Evolutionary conservation across 169 alveolate genomes (phyloP).

Genomic region (Plasmodium berghei): DNA sequence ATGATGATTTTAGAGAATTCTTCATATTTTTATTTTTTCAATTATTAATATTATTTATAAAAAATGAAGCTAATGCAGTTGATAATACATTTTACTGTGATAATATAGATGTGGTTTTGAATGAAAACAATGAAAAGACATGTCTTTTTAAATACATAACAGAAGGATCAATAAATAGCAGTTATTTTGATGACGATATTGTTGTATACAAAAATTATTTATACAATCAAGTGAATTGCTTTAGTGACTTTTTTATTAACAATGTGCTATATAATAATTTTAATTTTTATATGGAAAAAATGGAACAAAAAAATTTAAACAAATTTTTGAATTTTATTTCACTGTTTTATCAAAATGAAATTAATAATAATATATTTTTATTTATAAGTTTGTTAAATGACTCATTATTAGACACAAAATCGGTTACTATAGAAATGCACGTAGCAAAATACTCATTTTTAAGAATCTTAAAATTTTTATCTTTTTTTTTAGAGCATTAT

Average conservation of each 20-base stretch:
- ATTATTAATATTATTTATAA: conserved; percentile 56
- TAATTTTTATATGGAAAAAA: conserved; percentile 44
- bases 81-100: conserved; percentile 33
- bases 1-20: conserved; percentile 58
- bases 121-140: conserved; percentile 29
- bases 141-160: conserved; percentile 14
- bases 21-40: conserved; percentile 69
- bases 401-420: conserved; percentile 18
- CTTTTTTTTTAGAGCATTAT: conserved; percentile 68
- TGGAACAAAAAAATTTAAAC: conserved; percentile 50
- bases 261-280: conserved; percentile 55
- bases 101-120: conserved; percentile 12
- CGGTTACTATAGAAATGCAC: neutral
- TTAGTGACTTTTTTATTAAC: conserved; percentile 54
- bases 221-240: conserved; percentile 27
- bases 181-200: neutral
- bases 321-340: conserved; percentile 54
- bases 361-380: conserved; percentile 58
- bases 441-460: conserved; percentile 26
- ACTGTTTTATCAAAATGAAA: conserved; percentile 48
- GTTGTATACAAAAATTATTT: conserved; percentile 7
- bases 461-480: conserved; percentile 42
- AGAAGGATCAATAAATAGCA: neutral
- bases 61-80: conserved; percentile 24
- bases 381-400: conserved; percentile 60